These are phyloP conservation scores for Hirschioporus abietinus DNA, from an alignment of 768 basidiomycete species.

Conservation along the genomic window DNA sequence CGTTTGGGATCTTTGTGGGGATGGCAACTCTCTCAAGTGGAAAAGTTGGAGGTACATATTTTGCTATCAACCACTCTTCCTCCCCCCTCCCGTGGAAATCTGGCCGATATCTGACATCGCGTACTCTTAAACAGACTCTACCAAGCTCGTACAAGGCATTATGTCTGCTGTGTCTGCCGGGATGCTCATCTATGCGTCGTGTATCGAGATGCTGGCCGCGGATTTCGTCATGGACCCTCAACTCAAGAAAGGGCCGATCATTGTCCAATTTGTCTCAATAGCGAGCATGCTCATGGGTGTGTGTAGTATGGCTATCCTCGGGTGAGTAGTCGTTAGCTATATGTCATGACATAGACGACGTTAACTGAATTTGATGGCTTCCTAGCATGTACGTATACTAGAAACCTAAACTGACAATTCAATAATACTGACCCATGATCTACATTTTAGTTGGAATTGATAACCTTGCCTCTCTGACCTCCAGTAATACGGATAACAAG, in stretches of 20 bases:
- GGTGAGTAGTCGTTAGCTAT: not conserved
- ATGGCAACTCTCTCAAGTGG: slow-evolving; percentile 39
- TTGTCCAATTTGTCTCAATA: slow-evolving; percentile 14
- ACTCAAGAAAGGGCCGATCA: slow-evolving; percentile 20
- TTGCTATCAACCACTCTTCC: slow-evolving; percentile 7
- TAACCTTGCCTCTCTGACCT: too few species aligned
- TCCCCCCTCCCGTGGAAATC: slow-evolving; percentile 5
- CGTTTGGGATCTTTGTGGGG: slow-evolving; percentile 60
- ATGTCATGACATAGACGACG: not conserved
- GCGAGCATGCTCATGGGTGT: slow-evolving; percentile 14
- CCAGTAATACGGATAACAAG: too few species aligned
- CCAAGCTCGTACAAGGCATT: slow-evolving; percentile 59
- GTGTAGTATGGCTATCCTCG: slow-evolving; percentile 15
- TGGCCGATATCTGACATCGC: not conserved
- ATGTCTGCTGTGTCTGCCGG: slow-evolving; percentile 82
- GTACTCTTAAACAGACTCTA: slow-evolving; percentile 29
- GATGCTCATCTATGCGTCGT: slow-evolving; percentile 78
- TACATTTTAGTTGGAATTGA: too few species aligned
- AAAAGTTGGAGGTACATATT: slow-evolving; percentile 23
- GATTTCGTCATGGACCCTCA: slow-evolving; percentile 76
- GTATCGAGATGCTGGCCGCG: slow-evolving; percentile 83
- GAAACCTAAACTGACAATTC: too few species aligned
- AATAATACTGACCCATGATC: too few species aligned
- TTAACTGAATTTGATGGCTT: not conserved
- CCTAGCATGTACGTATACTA: not conserved